These are phyloP conservation scores for Neurospora sp. DNA, from an alignment of 495 filamentous ascomycete species.

Conservation along the genomic window DNA sequence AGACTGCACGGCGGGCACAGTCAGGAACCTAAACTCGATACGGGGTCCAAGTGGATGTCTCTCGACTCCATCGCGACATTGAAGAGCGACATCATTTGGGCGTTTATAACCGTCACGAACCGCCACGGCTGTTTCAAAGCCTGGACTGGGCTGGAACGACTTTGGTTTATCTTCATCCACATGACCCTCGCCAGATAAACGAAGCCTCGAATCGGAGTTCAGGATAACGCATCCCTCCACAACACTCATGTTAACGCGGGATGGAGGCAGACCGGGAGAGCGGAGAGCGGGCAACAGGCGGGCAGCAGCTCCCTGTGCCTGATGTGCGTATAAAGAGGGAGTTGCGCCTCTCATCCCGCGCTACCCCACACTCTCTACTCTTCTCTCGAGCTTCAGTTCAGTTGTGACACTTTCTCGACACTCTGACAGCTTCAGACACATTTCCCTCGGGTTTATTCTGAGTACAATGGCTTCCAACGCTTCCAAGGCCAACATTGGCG, in stretches of 20 bases:
- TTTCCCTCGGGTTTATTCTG: background rate
- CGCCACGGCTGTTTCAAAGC: background rate
- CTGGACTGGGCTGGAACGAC: background rate
- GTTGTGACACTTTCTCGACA: background rate
- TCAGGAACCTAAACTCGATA: background rate
- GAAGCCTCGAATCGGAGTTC: background rate
- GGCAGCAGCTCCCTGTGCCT: background rate
- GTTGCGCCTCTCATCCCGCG: background rate
- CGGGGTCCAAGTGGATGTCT: background rate
- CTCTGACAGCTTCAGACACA: background rate
- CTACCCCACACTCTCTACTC: constrained; percentile 1
- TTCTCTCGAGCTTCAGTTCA: constrained; percentile 2
- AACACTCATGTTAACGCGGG: background rate
- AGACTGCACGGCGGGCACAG: background rate
- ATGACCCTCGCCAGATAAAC: background rate
- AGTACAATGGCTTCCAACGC: constrained; percentile 13
- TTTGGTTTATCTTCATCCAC: background rate
- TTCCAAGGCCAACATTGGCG: constrained; percentile 78
- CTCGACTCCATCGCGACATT: background rate
- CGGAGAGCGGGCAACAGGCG: background rate
- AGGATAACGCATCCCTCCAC: background rate
- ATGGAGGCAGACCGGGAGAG: background rate
- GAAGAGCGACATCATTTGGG: background rate
- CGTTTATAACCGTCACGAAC: background rate
- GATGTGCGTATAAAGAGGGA: constrained; percentile 3